Evolutionary conservation across 139 green algal species (phyloP).

Genomic region (Trebouxia sp.): DNA sequence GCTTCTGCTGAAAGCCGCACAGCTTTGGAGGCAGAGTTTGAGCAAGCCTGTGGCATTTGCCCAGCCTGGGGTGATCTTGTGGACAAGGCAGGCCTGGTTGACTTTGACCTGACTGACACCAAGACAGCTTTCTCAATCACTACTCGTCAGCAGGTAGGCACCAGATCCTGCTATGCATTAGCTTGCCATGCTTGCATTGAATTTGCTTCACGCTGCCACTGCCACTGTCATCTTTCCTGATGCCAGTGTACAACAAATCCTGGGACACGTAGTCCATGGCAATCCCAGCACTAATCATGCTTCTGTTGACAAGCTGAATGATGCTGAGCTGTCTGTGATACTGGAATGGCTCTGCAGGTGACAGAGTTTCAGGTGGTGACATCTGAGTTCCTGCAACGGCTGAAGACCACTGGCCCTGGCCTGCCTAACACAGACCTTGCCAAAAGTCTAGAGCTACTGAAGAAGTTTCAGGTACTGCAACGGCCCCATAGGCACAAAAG

Average conservation of each 20-base stretch:
- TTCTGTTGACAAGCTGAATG: too few species aligned
- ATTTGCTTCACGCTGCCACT: not conserved
- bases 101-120: slow-evolving; percentile 62
- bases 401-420: slow-evolving; percentile 43
- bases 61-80: slow-evolving; percentile 45
- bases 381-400: slow-evolving; percentile 25
- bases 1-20: not conserved
- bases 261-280: too few species aligned
- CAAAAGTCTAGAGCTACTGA: slow-evolving; percentile 38
- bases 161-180: too few species aligned
- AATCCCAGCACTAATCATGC: too few species aligned
- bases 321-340: not conserved
- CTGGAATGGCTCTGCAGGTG: not conserved
- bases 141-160: slow-evolving; percentile 65
- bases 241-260: too few species aligned
- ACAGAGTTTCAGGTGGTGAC: slow-evolving; percentile 1
- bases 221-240: too few species aligned
- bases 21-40: slow-evolving; percentile 15
- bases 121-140: slow-evolving; percentile 73
- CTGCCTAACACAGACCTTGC: slow-evolving; percentile 41
- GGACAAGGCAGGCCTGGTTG: slow-evolving; percentile 50
- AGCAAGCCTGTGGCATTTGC: slow-evolving; percentile 26
- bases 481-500: too few species aligned
- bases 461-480: slow-evolving; percentile 37
- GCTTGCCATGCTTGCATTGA: not conserved